Evolutionary conservation across 345 rosid species (phyloP), one percentile per base, ranked within the genome.

Genomic region (Citrus medica): DNA sequence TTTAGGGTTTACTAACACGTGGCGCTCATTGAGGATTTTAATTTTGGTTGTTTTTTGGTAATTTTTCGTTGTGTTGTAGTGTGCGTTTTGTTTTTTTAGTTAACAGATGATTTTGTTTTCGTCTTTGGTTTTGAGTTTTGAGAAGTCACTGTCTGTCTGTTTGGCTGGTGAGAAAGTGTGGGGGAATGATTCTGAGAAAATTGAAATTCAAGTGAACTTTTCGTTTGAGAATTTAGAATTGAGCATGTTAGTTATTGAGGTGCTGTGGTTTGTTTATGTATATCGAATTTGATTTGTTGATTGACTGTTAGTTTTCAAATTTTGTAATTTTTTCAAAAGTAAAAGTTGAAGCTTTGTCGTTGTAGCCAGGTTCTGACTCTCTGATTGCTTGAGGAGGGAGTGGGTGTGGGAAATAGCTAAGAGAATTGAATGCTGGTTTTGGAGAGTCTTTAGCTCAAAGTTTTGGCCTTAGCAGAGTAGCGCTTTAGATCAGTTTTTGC

Each of bases 101-200:
- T 67, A 4, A 42, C 64, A 19, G 28, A 61, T 4, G 58, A 8
- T 59, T 59, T 56, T 60, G 33, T 64, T 71, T 76, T 76, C 46
- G 64, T 59, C 56, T 77, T 46, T 24, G 27, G n/a, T 48, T 68
- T 63, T 38, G 16, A 19, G 58, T 13, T 58, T 77, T 48, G 48
- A 12, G 73, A 65, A 78, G 68, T 77, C 65, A 66, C 17, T 71
- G 1, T 65, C 17, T 55, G 5, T 65, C 19, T 46, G 61, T 72
- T 74, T 73, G 79, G 79, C 75, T 66, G 69, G 63, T 68, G 73
- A 40, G 71, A 71, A 68, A 76, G 64, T 48, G 60, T 25, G 16
- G 69, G 59, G 16, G 69, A 48, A 66, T 27, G 46, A 56, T 17
- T 73, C n/a, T 42, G 58, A 40, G 66, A 24, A 53, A 73, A 7